These are phyloP conservation scores for Cardiosporidium cionae DNA, from an alignment of 169 alveolate species.

Conservation along the genomic window DNA sequence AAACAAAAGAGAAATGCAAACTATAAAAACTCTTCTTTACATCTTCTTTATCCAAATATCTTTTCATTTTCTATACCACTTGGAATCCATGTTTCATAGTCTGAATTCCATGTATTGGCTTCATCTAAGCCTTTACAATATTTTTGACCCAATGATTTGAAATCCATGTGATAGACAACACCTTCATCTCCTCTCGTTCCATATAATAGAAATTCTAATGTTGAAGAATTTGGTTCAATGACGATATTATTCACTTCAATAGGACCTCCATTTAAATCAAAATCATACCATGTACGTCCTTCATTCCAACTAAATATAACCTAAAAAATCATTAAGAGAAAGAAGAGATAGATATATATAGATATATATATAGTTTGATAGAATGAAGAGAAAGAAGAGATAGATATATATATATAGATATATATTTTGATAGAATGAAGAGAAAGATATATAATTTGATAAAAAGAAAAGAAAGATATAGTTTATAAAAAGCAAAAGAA, in stretches of 20 bases:
- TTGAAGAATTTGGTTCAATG: slow-evolving; percentile 89
- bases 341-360: background rate
- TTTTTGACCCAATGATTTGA: slow-evolving; percentile 86
- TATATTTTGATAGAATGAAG: no score
- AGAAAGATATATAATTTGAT: no score
- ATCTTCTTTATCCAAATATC: background rate
- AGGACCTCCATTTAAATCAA: slow-evolving; percentile 70
- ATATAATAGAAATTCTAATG: slow-evolving; percentile 86
- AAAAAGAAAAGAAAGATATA: no score
- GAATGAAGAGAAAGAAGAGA: no score
- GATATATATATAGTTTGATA: background rate
- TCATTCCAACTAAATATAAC: slow-evolving; percentile 88
- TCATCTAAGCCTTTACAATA: slow-evolving; percentile 87
- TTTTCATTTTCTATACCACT: slow-evolving; percentile 19
- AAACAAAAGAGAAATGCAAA: background rate
- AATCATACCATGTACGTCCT: slow-evolving; percentile 93
- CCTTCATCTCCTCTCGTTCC: slow-evolving; percentile 85
- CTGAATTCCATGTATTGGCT: slow-evolving; percentile 86
- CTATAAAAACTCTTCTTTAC: background rate
- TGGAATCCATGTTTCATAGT: slow-evolving; percentile 89
- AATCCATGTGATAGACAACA: slow-evolving; percentile 84
- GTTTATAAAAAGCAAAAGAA: no score
- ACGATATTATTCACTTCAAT: slow-evolving; percentile 84
- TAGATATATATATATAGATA: no score
- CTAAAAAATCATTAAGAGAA: slow-evolving; percentile 60